Base-by-base conservation (phyloP, 345 rosid species). In the Melaleuca alternifolia region DNA sequence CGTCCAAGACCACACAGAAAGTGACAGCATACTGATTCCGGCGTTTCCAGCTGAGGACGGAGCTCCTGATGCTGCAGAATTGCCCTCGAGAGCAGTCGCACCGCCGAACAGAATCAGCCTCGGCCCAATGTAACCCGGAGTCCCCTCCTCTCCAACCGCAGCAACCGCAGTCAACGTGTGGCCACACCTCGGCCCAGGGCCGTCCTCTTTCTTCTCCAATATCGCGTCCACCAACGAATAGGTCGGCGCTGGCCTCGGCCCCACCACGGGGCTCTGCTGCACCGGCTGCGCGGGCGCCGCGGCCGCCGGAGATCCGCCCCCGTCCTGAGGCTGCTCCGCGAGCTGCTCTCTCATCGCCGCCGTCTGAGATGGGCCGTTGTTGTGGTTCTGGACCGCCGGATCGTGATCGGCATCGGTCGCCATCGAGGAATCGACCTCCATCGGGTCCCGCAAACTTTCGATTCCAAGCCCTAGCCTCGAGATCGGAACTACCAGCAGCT, bases 141-240 rank as follows among this genome's bases (percentile, higher is more conserved):
- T 62, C 11, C 98, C 98, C 85, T 97, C 99, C 88, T 97, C 99
- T 41, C 99, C 99, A 26, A 96, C 99, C 0, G 99, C 98, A 57
- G 98, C 97, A 71, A 97, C 99, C 8, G 99, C 92, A 82, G 99
- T 97, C 87, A 97, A 87, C 44, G 99, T 95, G 87, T 97, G 99
- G n/a, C 99, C 99, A 75, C 99, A 97, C 90, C 99, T 90, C 14
- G 99, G 99, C 8, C 99, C 99, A 5, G 99, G 98, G 6, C 99
- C 99, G 59, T 97, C 99, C 88, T 97, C 99, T 86, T 95, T 95
- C 91, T 97, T 97, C 92, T 97, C 99, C 18, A 96, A 61, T 85
- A 93, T 88, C 54, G 98, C 99, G 92, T 94, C 92, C 86, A 97
- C 99, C 65, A 92, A 96, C 85, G 98, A 91, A 85, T 95, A 97